Base-by-base conservation (phyloP, 2,329 filamentous ascomycete species). In the Penicillium sp. region DNA sequence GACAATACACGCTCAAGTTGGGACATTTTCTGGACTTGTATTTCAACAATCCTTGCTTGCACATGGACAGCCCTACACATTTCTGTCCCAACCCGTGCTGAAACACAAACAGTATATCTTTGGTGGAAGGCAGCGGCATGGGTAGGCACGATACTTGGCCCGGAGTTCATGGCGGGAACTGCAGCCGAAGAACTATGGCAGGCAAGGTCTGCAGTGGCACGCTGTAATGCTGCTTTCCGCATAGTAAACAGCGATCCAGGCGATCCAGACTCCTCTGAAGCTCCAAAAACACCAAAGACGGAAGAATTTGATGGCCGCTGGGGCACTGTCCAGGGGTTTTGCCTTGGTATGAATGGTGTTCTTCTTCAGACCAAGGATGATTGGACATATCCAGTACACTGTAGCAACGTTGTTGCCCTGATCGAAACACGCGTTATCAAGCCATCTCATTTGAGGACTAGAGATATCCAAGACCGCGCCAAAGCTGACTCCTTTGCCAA, bases 11-110 rank as follows among this genome's bases (percentile, higher is more conserved):
- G 61, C 13, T 62, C 59, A 23, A 53, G 45, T 27, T 63, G 57
- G 59, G 63, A 61, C 17, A 66, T 67, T 29, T 17, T 66, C 17
- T 62, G 62, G 64, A 41, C 56, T 17, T 63, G 60, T 46, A 40
- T 63, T 12, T 53, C 57, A 10, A 58, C 53, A 42, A 63, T 66
- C 4, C 42, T 65, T 50, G 60, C 62, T 21, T 63, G 64, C 25
- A 64, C 54, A 21, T 66, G 60, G 57, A 60, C 63, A 10, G 27
- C 47, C 4, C 55, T 63, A 9, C 62, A 65, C n/a, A 15, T 56
- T 15, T 17, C 45, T 38, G 54, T 59, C 25, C 57, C 55, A n/a
- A 31, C 6, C 17, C 43, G 38, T 12, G 19, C 6, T 23, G 13
- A 46, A n/a, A 43, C 7, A 27, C 13, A n/a, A 3, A 2, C n/a